These are phyloP conservation scores for Jamesozyma hellenica DNA, from an alignment of 805 yeast species.

Conservation along the genomic window DNA sequence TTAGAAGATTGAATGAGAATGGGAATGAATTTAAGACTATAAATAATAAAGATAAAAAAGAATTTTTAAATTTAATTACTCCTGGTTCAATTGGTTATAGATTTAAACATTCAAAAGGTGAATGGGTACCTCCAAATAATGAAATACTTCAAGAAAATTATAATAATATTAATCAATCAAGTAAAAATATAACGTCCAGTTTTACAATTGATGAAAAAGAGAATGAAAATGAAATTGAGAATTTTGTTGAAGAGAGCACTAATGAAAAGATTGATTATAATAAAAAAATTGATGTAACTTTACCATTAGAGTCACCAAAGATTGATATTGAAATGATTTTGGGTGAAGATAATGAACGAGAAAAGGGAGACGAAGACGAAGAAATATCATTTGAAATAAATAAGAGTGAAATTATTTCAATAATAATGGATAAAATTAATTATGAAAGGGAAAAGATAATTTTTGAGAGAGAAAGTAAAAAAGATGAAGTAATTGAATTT, in stretches of 20 bases:
- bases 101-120: constrained; percentile 6
- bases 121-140: constrained; percentile 9
- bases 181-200: constrained; percentile 1
- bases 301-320: constrained; percentile 20
- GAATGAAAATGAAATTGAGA: not conserved
- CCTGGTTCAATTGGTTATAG: constrained; percentile 9
- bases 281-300: constrained; percentile 11
- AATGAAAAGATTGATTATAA: not conserved
- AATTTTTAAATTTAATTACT: constrained; percentile 6
- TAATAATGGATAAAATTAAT: constrained; percentile 13
- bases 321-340: constrained; percentile 11
- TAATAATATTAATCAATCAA: not conserved
- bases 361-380: not conserved
- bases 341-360: not conserved
- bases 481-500: constrained; percentile 7
- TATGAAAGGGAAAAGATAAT: not conserved
- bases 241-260: not conserved
- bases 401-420: constrained; percentile 17
- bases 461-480: constrained; percentile 4
- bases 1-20: not conserved
- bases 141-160: not conserved
- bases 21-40: not conserved
- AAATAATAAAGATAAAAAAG: not conserved
- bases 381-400: constrained; percentile 18
- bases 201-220: constrained; percentile 3